phyloP scores from a whole-genome alignment of 2,329 filamentous ascomycete genomes.

The Rutstroemia sp. region DNA sequence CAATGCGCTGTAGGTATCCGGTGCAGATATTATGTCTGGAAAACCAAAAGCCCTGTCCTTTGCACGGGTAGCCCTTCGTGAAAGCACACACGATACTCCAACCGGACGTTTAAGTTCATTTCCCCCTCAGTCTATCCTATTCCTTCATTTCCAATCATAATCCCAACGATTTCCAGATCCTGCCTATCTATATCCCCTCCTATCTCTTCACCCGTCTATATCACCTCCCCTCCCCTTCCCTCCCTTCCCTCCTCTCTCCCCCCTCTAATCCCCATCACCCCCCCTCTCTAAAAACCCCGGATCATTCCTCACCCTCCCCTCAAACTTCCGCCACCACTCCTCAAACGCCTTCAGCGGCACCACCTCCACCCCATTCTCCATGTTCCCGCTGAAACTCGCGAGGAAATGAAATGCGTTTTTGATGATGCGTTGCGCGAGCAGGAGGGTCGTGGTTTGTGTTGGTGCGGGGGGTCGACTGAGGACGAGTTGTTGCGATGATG shows the following conservation, averaged over 20 bases:
- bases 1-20: no score
- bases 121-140: no score
- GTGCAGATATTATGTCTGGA: no score
- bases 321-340: constrained; percentile 98
- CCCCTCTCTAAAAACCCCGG: constrained; percentile 76
- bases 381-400: constrained; percentile 69
- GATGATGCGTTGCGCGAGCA: constrained; percentile 88
- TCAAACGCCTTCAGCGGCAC: constrained; percentile 93
- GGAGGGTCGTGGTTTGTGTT: constrained; percentile 50
- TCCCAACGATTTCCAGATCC: neutral
- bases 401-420: constrained; percentile 97
- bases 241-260: neutral
- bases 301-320: constrained; percentile 75
- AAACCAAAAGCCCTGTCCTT: no score
- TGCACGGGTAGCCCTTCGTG: no score
- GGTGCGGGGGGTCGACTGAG: neutral
- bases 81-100: no score
- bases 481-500: constrained; percentile 29
- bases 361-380: constrained; percentile 65
- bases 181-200: neutral
- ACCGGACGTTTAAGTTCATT: no score
- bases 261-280: constrained; percentile 14
- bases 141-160: no score
- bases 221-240: neutral
- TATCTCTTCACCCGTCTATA: no score